Evolutionary conservation across 257 asterid genomes (phyloP), one percentile per base, ranked within the genome.

Genomic region (Solanum commersonii): DNA sequence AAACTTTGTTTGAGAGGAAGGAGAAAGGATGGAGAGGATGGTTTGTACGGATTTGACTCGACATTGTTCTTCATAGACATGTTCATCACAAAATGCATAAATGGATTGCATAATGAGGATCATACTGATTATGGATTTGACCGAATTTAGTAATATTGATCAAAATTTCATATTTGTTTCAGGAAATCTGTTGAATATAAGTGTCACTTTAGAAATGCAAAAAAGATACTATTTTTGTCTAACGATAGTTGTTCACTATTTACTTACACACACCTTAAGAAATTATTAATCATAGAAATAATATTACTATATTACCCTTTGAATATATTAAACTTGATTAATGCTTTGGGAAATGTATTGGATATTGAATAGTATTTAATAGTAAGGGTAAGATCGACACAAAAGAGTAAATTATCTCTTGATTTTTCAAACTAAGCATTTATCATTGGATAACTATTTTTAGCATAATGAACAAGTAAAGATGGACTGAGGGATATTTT

Each of bases 41-140:
- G 16, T 37, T 42, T 86, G 92, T 90, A 92, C 94, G 90, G 92
- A 89, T 79, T 88, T 84, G 91, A 89, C 91, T 90, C 86, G 87
- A 89, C 92, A 88, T 12, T 65, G 67, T 83, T 88, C 90, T 52
- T 52, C 10, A 52, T 52, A 52, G 23, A 18, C 63, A 52, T 52
- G 63, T 60, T 72, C 89, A 20, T 87, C 5, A 22, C 40, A 87
- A 10, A 29, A 9, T 86, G 78, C 84, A 49, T 49, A 37, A 56
- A 40, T 77, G 35, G 63, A 78, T 44, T 29, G 9, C 84, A 42
- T 25, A 42, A 42, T 77, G 33, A 23, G 37, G 10, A 52, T 52
- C 63, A 52, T 63, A 63, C 71, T 9, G 23, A 63, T n/a, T 63
- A 23, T 23, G 71, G 1, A 63, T 23, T 63, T 63, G 31, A n/a